Percentiles rank a stretch among this genome's conserved stretches.
Evolutionary conservation across 2,329 filamentous ascomycete genomes (phyloP).

Genomic region (Thermoascus crustaceus): DNA sequence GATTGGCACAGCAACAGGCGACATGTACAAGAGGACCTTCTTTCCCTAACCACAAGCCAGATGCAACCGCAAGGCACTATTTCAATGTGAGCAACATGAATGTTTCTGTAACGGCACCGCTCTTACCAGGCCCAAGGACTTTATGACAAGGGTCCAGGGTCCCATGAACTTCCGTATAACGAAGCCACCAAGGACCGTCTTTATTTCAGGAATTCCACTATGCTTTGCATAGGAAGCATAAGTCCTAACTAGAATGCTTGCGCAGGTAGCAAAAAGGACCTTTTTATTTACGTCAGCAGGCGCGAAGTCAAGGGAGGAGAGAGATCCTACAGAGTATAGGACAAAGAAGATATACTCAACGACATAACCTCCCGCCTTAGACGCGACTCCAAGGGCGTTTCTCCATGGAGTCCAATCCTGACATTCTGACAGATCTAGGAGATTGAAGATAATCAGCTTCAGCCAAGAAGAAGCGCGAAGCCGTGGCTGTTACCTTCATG

Average conservation of each 20-base stretch:
- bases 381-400: slow-evolving; percentile 58
- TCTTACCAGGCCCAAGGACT: slow-evolving; percentile 75
- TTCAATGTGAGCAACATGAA: slow-evolving; percentile 18
- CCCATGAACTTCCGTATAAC: slow-evolving; percentile 83
- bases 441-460: slow-evolving; percentile 10
- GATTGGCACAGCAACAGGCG: slow-evolving; percentile 88
- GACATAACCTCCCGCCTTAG: slow-evolving; percentile 64
- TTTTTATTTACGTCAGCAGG: slow-evolving; percentile 30
- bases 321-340: slow-evolving; percentile 61
- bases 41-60: slow-evolving; percentile 93
- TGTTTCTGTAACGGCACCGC: background rate
- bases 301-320: background rate
- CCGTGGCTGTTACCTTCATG: slow-evolving; percentile 52
- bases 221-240: slow-evolving; percentile 87
- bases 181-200: slow-evolving; percentile 89
- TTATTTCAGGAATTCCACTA: slow-evolving; percentile 95
- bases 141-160: slow-evolving; percentile 78
- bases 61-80: slow-evolving; percentile 81
- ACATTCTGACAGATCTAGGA: slow-evolving; percentile 63
- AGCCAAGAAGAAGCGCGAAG: background rate
- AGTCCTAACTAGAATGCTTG: slow-evolving; percentile 70
- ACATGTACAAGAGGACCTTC: slow-evolving; percentile 94
- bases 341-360: slow-evolving; percentile 84
- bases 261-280: slow-evolving; percentile 68
- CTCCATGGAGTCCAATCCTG: slow-evolving; percentile 84